Evolutionary conservation across 2,329 filamentous ascomycete species (phyloP), one percentile per base, ranked within the genome.

Genomic region (Didymella exigua): DNA sequence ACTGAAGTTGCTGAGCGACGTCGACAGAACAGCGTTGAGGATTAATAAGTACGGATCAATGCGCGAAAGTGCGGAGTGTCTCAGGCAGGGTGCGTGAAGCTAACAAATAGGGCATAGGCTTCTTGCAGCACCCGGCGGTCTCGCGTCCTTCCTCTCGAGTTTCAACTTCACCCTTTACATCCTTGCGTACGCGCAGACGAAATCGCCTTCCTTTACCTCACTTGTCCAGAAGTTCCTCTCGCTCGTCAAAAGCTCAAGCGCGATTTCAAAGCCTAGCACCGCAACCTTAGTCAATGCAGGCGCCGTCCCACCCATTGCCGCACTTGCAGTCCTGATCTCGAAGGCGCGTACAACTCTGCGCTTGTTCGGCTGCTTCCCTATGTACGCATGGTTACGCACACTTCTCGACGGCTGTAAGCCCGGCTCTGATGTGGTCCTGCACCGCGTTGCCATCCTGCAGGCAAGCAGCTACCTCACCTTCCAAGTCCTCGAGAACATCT

Each of bases 81-180:
- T 16, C 30, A 38, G n/a, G 14, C 30, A 38, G n/a, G 14, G 19
- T 41, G 5, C 34, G 18, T 62, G 42, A 66, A 48, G 31, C 29
- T 31, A 43, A 55, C 30, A 18, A 26, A 31, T 24, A 43, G 11
- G 21, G 43, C 38, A 52, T 48, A 79, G 77, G 67, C 66, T 79
- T 23, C 70, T 79, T 43, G 75, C 76, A 52, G 72, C 69, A 38
- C 77, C 77, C 18, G 77, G 77, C 66, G 77, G 77, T 38, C 71
- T 78, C 60, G 74, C 70, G 58, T 63, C 76, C 19, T 77, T 77
- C 70, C 77, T 79, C 63, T 78, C 76, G 43, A 79, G 77, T 41
- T 73, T 78, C 69, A 79, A 79, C 67, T 79, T 79, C 68, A 72
- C 73, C 46, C 73, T 79, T 61, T 79, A 79, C 66, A 71, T 79